Percentiles rank a stretch among this genome's conserved stretches.
phyloP scores from a whole-genome alignment of 2,329 filamentous ascomycete species.

The Echinosphaeria canescens region DNA sequence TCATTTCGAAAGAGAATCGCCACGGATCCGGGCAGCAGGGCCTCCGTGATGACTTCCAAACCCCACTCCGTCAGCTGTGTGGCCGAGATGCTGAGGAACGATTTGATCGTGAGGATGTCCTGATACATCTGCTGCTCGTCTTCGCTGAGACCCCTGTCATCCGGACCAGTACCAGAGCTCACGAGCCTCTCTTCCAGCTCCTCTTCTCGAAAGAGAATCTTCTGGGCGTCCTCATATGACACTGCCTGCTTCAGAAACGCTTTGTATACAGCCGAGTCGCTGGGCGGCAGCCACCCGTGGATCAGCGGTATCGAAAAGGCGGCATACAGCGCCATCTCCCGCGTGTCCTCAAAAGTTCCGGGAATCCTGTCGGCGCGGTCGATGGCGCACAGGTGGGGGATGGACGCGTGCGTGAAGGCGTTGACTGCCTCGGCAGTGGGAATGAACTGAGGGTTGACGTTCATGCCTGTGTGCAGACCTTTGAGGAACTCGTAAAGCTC shows the following conservation, averaged over 20 bases:
- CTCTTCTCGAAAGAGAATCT: constrained; percentile 71
- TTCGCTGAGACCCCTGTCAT: constrained; percentile 33
- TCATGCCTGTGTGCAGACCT: constrained; percentile 88
- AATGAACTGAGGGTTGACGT: constrained; percentile 83
- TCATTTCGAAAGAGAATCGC: constrained; percentile 94
- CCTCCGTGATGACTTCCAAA: constrained; percentile 48
- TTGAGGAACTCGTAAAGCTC: constrained; percentile 79
- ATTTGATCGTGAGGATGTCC: constrained; percentile 68
- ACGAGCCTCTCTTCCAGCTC: constrained; percentile 66
- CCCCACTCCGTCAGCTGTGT: constrained; percentile 79
- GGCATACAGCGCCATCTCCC: constrained; percentile 77
- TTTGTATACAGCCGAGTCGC: constrained; percentile 38
- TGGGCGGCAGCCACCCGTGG: constrained; percentile 77
- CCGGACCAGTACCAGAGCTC: constrained; percentile 11
- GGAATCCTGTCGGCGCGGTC: constrained; percentile 25
- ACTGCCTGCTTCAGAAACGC: constrained; percentile 55
- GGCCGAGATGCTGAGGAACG: constrained; percentile 57
- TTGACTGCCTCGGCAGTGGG: constrained; percentile 24
- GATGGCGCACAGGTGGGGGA: constrained; percentile 26
- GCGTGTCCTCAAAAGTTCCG: constrained; percentile 70
- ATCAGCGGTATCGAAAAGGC: constrained; percentile 77
- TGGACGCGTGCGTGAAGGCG: constrained; percentile 26
- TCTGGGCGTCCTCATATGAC: constrained; percentile 83
- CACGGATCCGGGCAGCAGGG: constrained; percentile 54
- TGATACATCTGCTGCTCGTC: constrained; percentile 64